phyloP scores from a whole-genome alignment of 2,329 filamentous ascomycete genomes.

The Cordyceps cateniannulata region DNA sequence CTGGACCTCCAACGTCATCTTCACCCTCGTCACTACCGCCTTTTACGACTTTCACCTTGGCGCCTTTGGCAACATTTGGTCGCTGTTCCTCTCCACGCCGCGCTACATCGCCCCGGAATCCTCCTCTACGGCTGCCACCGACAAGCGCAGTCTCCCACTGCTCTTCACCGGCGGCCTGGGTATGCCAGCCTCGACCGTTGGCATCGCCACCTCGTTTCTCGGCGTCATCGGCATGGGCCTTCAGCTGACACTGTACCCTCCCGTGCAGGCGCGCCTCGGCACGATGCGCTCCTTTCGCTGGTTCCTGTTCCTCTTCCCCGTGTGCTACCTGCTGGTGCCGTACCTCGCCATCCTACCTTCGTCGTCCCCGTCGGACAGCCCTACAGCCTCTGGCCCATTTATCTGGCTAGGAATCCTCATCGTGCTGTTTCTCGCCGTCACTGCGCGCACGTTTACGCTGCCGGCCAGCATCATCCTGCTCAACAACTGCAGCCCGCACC shows the following conservation, averaged over 20 bases:
- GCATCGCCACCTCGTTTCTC: slow-evolving; percentile 62
- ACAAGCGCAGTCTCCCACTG: slow-evolving; percentile 33
- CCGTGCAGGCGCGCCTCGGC: slow-evolving; percentile 56
- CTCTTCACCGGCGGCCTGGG: slow-evolving; percentile 61
- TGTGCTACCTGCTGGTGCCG: slow-evolving; percentile 61
- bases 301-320: slow-evolving; percentile 59
- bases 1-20: slow-evolving; percentile 42
- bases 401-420: slow-evolving; percentile 56
- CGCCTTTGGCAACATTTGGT: slow-evolving; percentile 63
- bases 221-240: slow-evolving; percentile 63
- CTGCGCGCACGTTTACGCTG: slow-evolving; percentile 63
- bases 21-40: slow-evolving; percentile 55
- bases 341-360: slow-evolving; percentile 60
- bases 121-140: slow-evolving; percentile 22
- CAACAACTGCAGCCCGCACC: slow-evolving; percentile 55
- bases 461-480: slow-evolving; percentile 53
- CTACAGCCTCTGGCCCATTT: slow-evolving; percentile 38
- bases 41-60: slow-evolving; percentile 66
- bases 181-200: slow-evolving; percentile 59
- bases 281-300: slow-evolving; percentile 60
- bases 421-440: slow-evolving; percentile 62
- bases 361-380: slow-evolving; percentile 27
- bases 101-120: slow-evolving; percentile 32
- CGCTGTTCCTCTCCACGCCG: slow-evolving; percentile 62
- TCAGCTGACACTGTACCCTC: slow-evolving; percentile 63